These are phyloP conservation scores for Penicillium paradoxum DNA, from an alignment of 495 filamentous ascomycete genomes.

Conservation along the genomic window DNA sequence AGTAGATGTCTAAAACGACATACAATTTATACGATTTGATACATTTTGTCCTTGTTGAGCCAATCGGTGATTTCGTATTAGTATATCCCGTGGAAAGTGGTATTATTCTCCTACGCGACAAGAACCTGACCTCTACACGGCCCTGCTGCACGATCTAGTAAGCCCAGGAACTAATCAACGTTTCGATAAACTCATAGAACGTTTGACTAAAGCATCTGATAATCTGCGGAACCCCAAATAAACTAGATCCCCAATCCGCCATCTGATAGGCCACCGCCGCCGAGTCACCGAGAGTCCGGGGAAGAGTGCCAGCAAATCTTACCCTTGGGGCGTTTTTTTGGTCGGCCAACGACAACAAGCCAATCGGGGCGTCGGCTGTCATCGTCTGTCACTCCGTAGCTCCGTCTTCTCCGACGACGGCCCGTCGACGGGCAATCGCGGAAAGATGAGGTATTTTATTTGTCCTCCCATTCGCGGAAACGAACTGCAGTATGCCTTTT, in stretches of 20 bases:
- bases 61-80: background rate
- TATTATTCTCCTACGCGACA: no score
- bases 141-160: no score
- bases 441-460: background rate
- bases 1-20: slow-evolving; percentile 14
- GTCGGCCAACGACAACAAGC: no score
- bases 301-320: background rate
- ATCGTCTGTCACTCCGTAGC: background rate
- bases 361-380: slow-evolving; percentile 2
- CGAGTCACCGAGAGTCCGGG: slow-evolving; percentile 17
- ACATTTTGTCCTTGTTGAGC: background rate
- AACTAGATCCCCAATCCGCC: background rate
- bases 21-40: slow-evolving; percentile 3
- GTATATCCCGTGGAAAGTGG: no score
- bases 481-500: background rate
- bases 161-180: no score
- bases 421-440: background rate
- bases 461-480: background rate
- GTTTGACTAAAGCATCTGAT: no score
- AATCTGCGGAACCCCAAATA: background rate
- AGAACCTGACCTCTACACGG: no score
- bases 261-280: slow-evolving; percentile 13
- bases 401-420: background rate
- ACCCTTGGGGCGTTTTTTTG: no score
- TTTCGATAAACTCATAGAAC: no score